phyloP scores from a whole-genome alignment of 2,329 filamentous ascomycete genomes.

The Xenoacremonium recifei region DNA sequence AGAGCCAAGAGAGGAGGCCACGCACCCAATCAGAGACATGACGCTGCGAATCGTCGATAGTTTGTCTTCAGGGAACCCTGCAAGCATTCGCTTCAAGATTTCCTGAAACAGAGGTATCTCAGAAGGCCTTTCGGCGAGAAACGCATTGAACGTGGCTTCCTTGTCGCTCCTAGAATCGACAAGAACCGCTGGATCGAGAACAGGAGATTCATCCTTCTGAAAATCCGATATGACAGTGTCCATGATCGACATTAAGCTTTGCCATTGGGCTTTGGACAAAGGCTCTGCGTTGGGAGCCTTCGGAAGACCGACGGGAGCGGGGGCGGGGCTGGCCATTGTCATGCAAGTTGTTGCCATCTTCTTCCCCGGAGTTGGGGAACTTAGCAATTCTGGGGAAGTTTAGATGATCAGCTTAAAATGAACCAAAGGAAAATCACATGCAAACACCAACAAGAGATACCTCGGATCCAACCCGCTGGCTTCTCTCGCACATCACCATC shows the following conservation, averaged over 20 bases:
- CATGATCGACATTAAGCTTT: slow-evolving; percentile 3
- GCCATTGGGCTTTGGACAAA: slow-evolving; percentile 1
- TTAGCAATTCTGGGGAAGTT: too few relatives aligned
- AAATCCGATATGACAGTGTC: slow-evolving; percentile 1
- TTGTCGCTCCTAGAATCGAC: not conserved
- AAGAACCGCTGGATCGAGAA: not conserved
- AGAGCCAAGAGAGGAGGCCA: not conserved
- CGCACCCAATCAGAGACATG: slow-evolving; percentile 1
- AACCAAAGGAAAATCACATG: too few relatives aligned
- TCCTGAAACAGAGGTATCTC: slow-evolving; percentile 4
- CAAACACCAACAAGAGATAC: too few relatives aligned
- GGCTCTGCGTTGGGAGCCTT: not conserved
- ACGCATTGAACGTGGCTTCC: not conserved
- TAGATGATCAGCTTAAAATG: too few relatives aligned
- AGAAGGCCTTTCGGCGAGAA: slow-evolving; percentile 4
- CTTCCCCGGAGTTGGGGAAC: too few relatives aligned
- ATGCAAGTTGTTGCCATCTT: too few relatives aligned
- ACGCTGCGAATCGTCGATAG: not conserved
- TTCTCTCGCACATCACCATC: too few relatives aligned
- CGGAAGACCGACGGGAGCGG: not conserved
- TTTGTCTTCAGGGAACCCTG: not conserved
- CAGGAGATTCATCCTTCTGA: not conserved
- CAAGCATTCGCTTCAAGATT: not conserved
- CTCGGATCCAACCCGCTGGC: too few relatives aligned
- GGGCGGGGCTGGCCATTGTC: too few relatives aligned